phyloP scores from a whole-genome alignment of 768 basidiomycete species.

The Amanita subjunquillea region DNA sequence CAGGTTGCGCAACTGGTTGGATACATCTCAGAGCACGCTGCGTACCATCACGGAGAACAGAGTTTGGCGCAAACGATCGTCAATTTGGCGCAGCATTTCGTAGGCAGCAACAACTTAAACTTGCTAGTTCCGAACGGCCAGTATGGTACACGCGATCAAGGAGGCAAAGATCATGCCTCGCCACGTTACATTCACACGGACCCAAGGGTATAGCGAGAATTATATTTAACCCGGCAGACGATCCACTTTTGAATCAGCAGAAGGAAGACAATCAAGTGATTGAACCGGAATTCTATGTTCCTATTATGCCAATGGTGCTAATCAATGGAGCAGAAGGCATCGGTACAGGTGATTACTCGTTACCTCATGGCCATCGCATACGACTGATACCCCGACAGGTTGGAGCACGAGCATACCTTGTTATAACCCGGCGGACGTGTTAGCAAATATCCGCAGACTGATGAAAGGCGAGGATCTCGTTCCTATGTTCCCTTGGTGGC shows the following conservation, averaged over 20 bases:
- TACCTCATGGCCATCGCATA: not conserved
- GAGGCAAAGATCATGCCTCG: conserved; percentile 95
- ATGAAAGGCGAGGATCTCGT: conserved; percentile 80
- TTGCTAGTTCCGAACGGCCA: conserved; percentile 83
- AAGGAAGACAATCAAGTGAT: conserved; percentile 80
- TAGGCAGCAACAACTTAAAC: conserved; percentile 94
- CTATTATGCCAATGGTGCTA: conserved; percentile 78
- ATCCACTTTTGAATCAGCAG: conserved; percentile 72
- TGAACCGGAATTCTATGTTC: conserved; percentile 94
- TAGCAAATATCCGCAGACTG: conserved; percentile 74
- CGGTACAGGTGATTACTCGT: conserved; percentile 63
- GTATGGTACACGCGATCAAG: conserved; percentile 87
- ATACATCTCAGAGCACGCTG: conserved; percentile 88
- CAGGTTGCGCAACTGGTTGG: conserved; percentile 93
- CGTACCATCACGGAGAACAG: conserved; percentile 94
- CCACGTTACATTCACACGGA: conserved; percentile 92
- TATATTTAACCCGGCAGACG: conserved; percentile 78
- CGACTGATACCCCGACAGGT: conserved; percentile 33
- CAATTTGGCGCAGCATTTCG: conserved; percentile 87
- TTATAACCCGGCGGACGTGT: conserved; percentile 88
- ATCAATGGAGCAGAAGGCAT: conserved; percentile 97
- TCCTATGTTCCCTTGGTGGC: conserved; percentile 95
- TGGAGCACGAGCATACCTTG: conserved; percentile 93
- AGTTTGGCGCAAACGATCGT: conserved; percentile 86
- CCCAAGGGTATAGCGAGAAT: conserved; percentile 63